phyloP scores from a whole-genome alignment of 129 eudicot species.

The Heracleum sosnowskyi region DNA sequence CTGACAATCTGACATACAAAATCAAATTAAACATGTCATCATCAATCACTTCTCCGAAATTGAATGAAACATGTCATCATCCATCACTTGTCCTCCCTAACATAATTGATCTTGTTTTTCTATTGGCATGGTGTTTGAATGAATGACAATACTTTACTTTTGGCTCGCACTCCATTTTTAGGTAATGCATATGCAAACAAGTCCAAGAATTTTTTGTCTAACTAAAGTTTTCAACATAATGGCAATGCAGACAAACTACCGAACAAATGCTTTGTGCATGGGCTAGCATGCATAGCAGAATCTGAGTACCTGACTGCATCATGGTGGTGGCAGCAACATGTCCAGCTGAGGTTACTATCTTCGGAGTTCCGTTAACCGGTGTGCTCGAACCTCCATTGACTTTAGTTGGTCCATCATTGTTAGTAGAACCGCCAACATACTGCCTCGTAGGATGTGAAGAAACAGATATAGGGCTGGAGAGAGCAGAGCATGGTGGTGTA shows the following conservation, averaged over 20 bases:
- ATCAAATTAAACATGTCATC: not conserved
- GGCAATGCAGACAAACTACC: not conserved
- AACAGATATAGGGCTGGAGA: conserved; percentile 42
- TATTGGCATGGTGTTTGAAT: not conserved
- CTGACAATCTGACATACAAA: not conserved
- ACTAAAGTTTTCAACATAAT: not conserved
- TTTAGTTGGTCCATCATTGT: conserved; percentile 30
- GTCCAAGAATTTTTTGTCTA: not conserved
- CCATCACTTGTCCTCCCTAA: not conserved
- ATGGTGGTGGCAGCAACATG: conserved; percentile 31
- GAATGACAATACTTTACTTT: not conserved
- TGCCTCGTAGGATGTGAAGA: conserved; percentile 49
- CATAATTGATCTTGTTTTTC: not conserved
- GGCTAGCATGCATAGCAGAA: not conserved
- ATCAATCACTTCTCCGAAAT: not conserved
- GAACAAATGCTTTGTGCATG: not conserved
- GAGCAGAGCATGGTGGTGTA: conserved; percentile 30
- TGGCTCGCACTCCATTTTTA: not conserved
- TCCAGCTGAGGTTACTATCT: conserved; percentile 24
- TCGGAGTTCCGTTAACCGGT: conserved; percentile 24
- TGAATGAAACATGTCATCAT: not conserved
- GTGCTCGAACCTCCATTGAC: conserved; percentile 12
- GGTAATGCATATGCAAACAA: not conserved
- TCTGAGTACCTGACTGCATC: conserved; percentile 29
- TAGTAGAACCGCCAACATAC: conserved; percentile 13